Conservation (phyloP, 2,329 filamentous ascomycete species). For the Fusarium mexicanum region DNA sequence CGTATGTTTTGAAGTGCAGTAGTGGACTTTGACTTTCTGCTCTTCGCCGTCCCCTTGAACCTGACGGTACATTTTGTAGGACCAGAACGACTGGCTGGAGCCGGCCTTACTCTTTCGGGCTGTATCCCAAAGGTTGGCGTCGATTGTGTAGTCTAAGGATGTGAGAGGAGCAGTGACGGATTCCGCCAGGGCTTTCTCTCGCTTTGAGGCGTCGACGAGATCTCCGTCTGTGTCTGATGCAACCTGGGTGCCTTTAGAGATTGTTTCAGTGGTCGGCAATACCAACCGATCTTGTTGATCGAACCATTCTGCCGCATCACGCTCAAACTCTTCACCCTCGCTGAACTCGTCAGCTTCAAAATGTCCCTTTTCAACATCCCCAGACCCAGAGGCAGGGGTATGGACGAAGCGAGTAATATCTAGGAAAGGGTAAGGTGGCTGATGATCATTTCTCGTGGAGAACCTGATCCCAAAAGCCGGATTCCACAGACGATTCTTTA, state of each 20-base stretch:
- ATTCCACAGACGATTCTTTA: constrained; percentile 43
- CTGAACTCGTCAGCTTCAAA: constrained; percentile 30
- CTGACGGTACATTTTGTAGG: constrained; percentile 72
- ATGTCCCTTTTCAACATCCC: not conserved
- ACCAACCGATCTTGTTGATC: constrained; percentile 35
- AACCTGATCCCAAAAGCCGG: constrained; percentile 47
- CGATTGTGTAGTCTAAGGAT: constrained; percentile 45
- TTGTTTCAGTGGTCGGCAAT: not conserved
- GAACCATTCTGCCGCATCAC: constrained; percentile 39
- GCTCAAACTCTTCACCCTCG: constrained; percentile 41
- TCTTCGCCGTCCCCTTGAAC: constrained; percentile 53
- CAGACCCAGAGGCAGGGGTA: constrained; percentile 1
- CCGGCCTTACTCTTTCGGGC: constrained; percentile 59
- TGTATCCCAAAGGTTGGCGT: constrained; percentile 45
- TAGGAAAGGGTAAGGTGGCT: constrained; percentile 41
- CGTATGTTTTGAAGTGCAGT: constrained; percentile 74
- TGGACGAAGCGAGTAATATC: constrained; percentile 43
- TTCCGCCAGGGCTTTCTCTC: not conserved
- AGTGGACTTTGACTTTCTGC: constrained; percentile 74
- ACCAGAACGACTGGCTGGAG: constrained; percentile 70
- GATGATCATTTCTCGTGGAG: constrained; percentile 29
- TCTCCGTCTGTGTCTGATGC: not conserved
- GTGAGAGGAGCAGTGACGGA: constrained; percentile 40
- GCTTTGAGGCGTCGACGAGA: constrained; percentile 1
- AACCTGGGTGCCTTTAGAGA: constrained; percentile 8